Percentiles rank a stretch among this genome's conserved stretches.
These are phyloP conservation scores for Metschnikowia similis DNA, from an alignment of 805 yeast species.

Conservation along the genomic window DNA sequence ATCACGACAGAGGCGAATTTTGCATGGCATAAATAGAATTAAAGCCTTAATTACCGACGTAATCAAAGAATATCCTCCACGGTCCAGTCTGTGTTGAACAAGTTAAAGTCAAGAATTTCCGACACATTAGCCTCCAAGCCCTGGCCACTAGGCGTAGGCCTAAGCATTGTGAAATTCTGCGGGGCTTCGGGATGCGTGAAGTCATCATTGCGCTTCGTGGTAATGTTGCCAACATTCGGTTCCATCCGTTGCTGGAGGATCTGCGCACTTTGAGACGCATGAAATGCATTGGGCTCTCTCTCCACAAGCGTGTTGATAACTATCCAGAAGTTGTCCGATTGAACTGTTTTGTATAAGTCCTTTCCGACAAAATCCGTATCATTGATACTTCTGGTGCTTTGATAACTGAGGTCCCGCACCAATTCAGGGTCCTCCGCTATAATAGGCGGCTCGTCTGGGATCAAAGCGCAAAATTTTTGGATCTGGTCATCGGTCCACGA, in stretches of 20 bases:
- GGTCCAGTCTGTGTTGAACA: slow-evolving; percentile 11
- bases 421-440: background rate
- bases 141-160: background rate
- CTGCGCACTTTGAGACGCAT: slow-evolving; percentile 3
- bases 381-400: slow-evolving; percentile 5
- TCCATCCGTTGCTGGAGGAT: background rate
- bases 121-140: slow-evolving; percentile 4
- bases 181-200: background rate
- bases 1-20: background rate
- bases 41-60: background rate
- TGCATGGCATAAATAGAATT: background rate
- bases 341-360: slow-evolving; percentile 15
- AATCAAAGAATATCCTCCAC: slow-evolving; percentile 9
- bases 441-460: slow-evolving; percentile 8
- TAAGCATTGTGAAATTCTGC: background rate
- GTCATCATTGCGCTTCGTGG: background rate
- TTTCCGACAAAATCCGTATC: slow-evolving; percentile 10
- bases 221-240: background rate
- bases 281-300: slow-evolving; percentile 8
- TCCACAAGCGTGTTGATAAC: slow-evolving; percentile 11
- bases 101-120: slow-evolving; percentile 11
- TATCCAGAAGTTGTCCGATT: slow-evolving; percentile 19
- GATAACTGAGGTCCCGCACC: slow-evolving; percentile 9
- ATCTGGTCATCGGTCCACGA: slow-evolving; percentile 11
- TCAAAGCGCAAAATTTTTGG: slow-evolving; percentile 3